Evolutionary conservation across 768 basidiomycete species (phyloP), one percentile per base, ranked within the genome.

Genomic region (Amanita phalloides): DNA sequence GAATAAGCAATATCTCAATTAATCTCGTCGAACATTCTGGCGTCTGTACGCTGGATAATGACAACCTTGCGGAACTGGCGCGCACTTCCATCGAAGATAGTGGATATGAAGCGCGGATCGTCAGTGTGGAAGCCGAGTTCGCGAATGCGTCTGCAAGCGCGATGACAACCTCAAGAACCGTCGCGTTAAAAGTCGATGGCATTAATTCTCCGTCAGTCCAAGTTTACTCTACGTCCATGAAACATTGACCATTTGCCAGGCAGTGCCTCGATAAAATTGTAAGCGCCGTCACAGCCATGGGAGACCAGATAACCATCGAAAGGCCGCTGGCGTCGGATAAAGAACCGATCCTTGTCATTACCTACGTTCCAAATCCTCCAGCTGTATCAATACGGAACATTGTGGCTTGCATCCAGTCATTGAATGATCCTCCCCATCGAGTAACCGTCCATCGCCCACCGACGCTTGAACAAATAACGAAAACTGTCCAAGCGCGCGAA

Each of bases 321-420:
- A 73, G 74, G 37, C 66, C 73, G 7, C 60, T 76, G 45, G 62
- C 58, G 0, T 63, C 63, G 35, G 60, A 69, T 46, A 68, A 67
- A 1, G 69, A 76, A 54, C 73, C 75, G 6, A 60, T 80, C 44
- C 45, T 82, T 28, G 66, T 70, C 48, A 56, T 78, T 42, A 72
- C 71, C 3, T 86, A 81, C 65, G 69, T 66, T 6, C 79, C 76
- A 9, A 62, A 71, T 0, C 69, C 75, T 7, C 76, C 81, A 0
- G 49, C 68, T 6, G 71, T 87, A 55, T 86, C 84, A 17, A 74
- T 93, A 48, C 81, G 90, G n/a, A 67, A 68, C 23, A 79, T 90
- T 41, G 64, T 86, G 5, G 60, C 70, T 9, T 61, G 68, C 6
- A 69, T 86, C 11, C 62, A 65, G 9, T 58, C 65, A 0, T 58